Base-by-base conservation (phyloP, 2,329 filamentous ascomycete genomes). In the Pseudophaeomoniella oleicola region DNA sequence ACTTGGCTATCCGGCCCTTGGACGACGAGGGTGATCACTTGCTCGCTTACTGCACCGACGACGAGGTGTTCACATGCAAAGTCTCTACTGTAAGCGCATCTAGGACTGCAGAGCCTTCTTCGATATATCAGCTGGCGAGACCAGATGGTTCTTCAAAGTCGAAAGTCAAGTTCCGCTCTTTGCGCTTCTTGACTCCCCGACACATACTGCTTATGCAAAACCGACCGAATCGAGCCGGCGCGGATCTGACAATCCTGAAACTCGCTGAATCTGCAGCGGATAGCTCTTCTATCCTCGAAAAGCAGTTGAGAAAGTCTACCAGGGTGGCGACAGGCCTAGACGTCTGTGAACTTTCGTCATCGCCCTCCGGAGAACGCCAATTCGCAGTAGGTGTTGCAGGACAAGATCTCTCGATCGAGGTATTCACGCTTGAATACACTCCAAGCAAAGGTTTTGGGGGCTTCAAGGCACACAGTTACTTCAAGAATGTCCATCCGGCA, bases 331-430 rank as follows among this genome's bases (percentile, higher is more conserved):
- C 83, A 0, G 80, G 81, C 6, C 66, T 96, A 35, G 82, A 90
- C 35, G 75, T 88, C 35, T 75, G 75, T 41, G 74, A 78, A 39
- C 67, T 94, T 6, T 68, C 71, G 6, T 61, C 71, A 4, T 56
- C 66, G 4, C 59, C 68, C 1, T 62, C 74, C 36, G 72, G 71
- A 36, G 75, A 81, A 40, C 72, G 78, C 33, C 85, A 94, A 57
- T 81, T 85, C 44, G 72, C 81, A 33, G 69, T 94, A 45, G 87
- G 86, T 4, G 75, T 92, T 11, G 81, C 82, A 2, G 80, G 79
- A 5, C 80, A 81, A 47, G 82, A 92, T 54, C 75, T 77, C 41
- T 85, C 83, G 9, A 78, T 94, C 44, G 74, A 73, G 4, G 62
- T 94, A 17, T 81, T 78, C 56, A 87, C 83, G 0, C 62, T 93